Evolutionary conservation across 2,329 filamentous ascomycete species (phyloP), one percentile per base, ranked within the genome.

Genomic region (Harringtonia lauricola): DNA sequence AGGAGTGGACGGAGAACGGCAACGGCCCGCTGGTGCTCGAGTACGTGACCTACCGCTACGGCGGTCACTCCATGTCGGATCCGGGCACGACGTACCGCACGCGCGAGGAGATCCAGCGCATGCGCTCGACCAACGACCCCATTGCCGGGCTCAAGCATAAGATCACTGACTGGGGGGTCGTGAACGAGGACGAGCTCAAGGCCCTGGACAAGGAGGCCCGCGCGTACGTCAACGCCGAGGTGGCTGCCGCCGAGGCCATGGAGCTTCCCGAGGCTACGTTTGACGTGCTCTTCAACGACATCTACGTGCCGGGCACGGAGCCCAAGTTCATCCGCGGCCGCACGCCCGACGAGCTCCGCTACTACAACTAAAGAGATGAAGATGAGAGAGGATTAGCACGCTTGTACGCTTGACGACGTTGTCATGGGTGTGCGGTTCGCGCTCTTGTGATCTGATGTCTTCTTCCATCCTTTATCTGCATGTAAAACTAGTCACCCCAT

Each of bases 1-100:
- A 92, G 74, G 77, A 94, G 61, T 94, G 82, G 74, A 83, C 86
- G 52, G 69, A 74, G 48, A 72, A 77, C 49, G 89, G 83, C 64
- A 89, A 95, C 66, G 90, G 90, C 50, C 92, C 92, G 53, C 76
- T 98, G 51, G 92, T 98, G 58, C 83, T 94, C 66, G 92, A 98
- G 73, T 98, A 95, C 67, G 89, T 98, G 61, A 98, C 92, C 58
- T 98, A 98, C 83, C 81, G 92, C 60, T 98, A 98, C 67, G 92
- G 92, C 64, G 92, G 92, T 55, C 92, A 98, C 82, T 95, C 88
- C 70, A 98, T 98, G 92, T 96, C 90, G 61, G 92, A 98, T 67
- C 92, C 92, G 47, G 92, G 92, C 65, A 98, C 92, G 66, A 96
- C 92, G 58, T 98, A 98, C 83, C 84, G 89, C 66, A 95, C 90